phyloP scores from a whole-genome alignment of 768 basidiomycete genomes.

The Lactarius hatsudake region DNA sequence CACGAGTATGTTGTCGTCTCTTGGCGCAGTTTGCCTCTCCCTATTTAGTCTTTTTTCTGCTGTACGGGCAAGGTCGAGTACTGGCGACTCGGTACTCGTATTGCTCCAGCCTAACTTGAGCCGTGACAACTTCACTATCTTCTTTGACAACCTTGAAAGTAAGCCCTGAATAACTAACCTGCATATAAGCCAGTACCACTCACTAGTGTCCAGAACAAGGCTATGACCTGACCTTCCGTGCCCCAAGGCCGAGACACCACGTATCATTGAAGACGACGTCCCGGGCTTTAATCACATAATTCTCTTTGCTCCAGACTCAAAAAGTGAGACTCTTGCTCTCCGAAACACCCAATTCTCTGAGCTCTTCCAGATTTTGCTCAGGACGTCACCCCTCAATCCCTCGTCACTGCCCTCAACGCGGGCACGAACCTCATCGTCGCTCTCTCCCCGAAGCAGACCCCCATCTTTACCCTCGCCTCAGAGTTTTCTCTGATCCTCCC shows the following conservation, averaged over 20 bases:
- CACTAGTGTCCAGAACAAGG: constrained; percentile 56
- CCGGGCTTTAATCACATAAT: constrained; percentile 83
- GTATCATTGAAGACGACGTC: constrained; percentile 65
- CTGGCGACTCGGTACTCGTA: constrained; percentile 80
- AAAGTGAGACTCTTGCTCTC: constrained; percentile 53
- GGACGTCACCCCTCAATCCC: constrained; percentile 79
- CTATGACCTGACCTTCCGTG: constrained; percentile 83
- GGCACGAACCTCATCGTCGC: constrained; percentile 83
- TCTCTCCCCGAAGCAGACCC: constrained; percentile 71
- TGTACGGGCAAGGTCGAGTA: constrained; percentile 63
- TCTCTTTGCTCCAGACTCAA: constrained; percentile 80
- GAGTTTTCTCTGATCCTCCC: constrained; percentile 92
- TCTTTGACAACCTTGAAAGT: constrained; percentile 81
- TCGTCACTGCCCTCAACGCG: constrained; percentile 65
- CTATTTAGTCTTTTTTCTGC: constrained; percentile 33
- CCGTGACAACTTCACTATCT: constrained; percentile 69
- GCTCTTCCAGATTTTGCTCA: constrained; percentile 54
- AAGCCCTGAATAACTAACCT: constrained; percentile 18
- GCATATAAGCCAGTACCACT: constrained; percentile 12
- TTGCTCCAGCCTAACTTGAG: constrained; percentile 72
- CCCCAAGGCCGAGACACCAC: constrained; percentile 67
- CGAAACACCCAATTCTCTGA: not conserved
- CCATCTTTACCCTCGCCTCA: constrained; percentile 72
- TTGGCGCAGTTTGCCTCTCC: constrained; percentile 32
- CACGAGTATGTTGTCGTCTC: constrained; percentile 31